Conservation (phyloP, 2,329 filamentous ascomycete species). For the Epichloe coenophiala region DNA sequence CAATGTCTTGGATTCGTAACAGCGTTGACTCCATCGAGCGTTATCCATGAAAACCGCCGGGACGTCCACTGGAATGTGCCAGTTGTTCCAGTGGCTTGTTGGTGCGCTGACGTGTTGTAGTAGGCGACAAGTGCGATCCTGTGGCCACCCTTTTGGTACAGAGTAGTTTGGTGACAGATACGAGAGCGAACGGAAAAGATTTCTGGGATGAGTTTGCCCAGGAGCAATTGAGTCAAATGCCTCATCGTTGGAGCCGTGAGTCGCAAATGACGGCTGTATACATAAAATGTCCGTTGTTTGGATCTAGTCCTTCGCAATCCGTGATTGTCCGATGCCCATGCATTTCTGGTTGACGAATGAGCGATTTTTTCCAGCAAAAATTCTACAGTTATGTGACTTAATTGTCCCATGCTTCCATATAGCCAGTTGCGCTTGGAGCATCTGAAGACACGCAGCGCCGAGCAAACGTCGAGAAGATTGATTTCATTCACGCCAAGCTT, state of each 20-base stretch:
- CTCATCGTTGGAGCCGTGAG: too few species aligned
- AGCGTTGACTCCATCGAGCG: not conserved
- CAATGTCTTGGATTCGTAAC: constrained; percentile 1
- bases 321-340: not conserved
- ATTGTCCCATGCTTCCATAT: too few species aligned
- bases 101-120: not conserved
- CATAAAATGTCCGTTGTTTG: not conserved
- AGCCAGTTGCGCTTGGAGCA: not conserved
- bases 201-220: too few species aligned
- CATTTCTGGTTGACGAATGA: not conserved
- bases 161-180: too few species aligned
- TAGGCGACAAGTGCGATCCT: too few species aligned
- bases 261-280: too few species aligned
- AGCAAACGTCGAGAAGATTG: not conserved
- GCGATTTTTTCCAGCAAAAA: not conserved
- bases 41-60: not conserved
- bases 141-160: too few species aligned
- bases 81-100: not conserved
- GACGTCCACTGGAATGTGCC: not conserved
- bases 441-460: not conserved
- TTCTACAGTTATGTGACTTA: too few species aligned
- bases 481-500: not conserved
- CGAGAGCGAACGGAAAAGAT: too few species aligned
- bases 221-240: too few species aligned
- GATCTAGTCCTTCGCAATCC: not conserved